Percentiles rank a stretch among this genome's conserved stretches.
Evolutionary conservation across 2,329 filamentous ascomycete genomes (phyloP).

Genomic region (Xenoacremonium recifei): DNA sequence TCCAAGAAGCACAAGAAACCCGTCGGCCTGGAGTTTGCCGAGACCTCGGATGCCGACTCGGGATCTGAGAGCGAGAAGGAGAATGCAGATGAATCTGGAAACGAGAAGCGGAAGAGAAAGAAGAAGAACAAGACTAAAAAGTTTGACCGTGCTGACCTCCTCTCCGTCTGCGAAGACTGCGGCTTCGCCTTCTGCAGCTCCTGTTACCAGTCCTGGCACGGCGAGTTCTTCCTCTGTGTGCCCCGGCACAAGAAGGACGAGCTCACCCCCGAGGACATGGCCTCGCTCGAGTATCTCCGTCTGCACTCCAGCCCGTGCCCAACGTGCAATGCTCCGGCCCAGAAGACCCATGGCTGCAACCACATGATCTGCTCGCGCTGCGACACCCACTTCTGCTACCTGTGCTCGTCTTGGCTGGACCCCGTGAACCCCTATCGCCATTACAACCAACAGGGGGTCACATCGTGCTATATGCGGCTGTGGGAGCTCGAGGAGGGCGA

Average conservation of each 20-base stretch:
- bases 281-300: constrained; percentile 79
- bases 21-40: constrained; percentile 59
- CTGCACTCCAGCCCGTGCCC: constrained; percentile 85
- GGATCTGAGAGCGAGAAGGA: constrained; percentile 49
- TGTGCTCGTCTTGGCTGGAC: constrained; percentile 85
- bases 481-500: constrained; percentile 91
- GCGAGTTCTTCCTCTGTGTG: constrained; percentile 71
- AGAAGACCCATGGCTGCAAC: constrained; percentile 94
- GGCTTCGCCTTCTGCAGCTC: constrained; percentile 80
- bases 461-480: constrained; percentile 76
- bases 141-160: constrained; percentile 57
- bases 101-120: constrained; percentile 15
- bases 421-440: constrained; percentile 82
- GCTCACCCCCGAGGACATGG: constrained; percentile 80
- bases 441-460: constrained; percentile 67
- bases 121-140: constrained; percentile 20
- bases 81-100: constrained; percentile 23
- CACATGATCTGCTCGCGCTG: constrained; percentile 95
- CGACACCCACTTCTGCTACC: constrained; percentile 90
- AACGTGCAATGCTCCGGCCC: constrained; percentile 78
- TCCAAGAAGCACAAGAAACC: constrained; percentile 73
- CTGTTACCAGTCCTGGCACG: constrained; percentile 82
- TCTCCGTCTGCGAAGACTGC: constrained; percentile 87
- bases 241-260: constrained; percentile 66
- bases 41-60: constrained; percentile 53